Base-by-base conservation (phyloP, 441 rosid genomes). In the Brassica balearica region DNA sequence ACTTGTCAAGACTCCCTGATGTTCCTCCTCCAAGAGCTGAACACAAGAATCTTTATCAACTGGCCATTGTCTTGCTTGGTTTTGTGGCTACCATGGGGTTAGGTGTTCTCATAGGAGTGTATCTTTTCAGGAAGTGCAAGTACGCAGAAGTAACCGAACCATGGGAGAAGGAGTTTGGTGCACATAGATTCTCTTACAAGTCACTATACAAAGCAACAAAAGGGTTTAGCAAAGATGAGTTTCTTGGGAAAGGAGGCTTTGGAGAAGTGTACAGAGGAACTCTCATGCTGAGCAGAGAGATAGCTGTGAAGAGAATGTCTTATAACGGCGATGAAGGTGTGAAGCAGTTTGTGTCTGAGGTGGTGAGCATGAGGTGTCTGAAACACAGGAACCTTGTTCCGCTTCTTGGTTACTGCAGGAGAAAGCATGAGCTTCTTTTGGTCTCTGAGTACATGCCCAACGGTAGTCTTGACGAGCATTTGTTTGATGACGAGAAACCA, bases 401-500 rank as follows among this genome's bases (percentile, higher is more conserved):
- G 12, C 85, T 90, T 6, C 84, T 84, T 1, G 91, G 92, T 2
- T 88, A 88, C 5, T 88, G 90, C 72, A 81, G 91, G 63, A 74
- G 88, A 58, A 85, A 75, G 15, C 84, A 82, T 6, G 87, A 88
- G 65, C 81, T 90, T 2, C 78, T 88, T 36, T 51, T 88, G 25
- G 91, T 87, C 10, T 88, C 88, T n/a, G 89, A 88, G 17, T 82
- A 75, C 68, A 83, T 85, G 89, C 85, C 86, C 1, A 86, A 85
- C 12, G 87, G 88, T 41, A 88, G 91, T 60, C 87, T 86, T 2
- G 89, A 90, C 74, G 77, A 60, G 29, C 67, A 74, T 72, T 74
- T 86, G 25, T 80, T 79, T 17, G 22, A 64, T 43, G 63, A 68
- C 15, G n/a, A 64, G 0, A 79, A 65, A 15, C 65, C 73, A 2